Percentiles rank a stretch among this genome's conserved stretches.
Evolutionary conservation across 1,284 basidiomycete species (phyloP).

Genomic region (Boletellus deceptivus): DNA sequence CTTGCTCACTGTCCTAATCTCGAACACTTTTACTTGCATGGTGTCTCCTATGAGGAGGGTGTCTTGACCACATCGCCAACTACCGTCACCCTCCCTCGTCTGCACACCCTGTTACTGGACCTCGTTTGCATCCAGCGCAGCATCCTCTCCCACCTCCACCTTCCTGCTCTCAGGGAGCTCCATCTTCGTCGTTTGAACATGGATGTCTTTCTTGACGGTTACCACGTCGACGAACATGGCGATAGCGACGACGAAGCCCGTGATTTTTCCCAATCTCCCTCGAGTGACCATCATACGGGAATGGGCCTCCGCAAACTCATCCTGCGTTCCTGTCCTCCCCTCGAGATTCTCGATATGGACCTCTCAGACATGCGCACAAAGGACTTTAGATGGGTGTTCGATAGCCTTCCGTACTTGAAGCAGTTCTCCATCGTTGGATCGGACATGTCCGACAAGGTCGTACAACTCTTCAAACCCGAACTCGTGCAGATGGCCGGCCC

Average conservation of each 20-base stretch:
- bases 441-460: conserved; percentile 73
- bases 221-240: conserved; percentile 47
- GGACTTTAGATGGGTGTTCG: conserved; percentile 68
- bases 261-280: conserved; percentile 72
- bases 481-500: background rate
- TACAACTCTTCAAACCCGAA: conserved; percentile 51
- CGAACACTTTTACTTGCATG: conserved; percentile 53
- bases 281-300: conserved; percentile 71
- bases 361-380: conserved; percentile 77
- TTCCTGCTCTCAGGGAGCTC: conserved; percentile 56
- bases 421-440: conserved; percentile 71
- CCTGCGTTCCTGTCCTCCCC: conserved; percentile 53
- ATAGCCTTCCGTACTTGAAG: conserved; percentile 48
- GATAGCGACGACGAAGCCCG: conserved; percentile 69
- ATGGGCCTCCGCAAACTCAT: conserved; percentile 72
- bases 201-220: conserved; percentile 45
- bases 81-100: conserved; percentile 49
- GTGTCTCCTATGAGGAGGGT: conserved; percentile 49
- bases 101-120: conserved; percentile 54
- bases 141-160: conserved; percentile 57
- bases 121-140: conserved; percentile 60
- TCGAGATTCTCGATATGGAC: conserved; percentile 69
- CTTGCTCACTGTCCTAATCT: conserved; percentile 57
- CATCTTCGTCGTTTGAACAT: conserved; percentile 65
- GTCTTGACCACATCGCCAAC: conserved; percentile 31